These are phyloP conservation scores for Fusarium citri DNA, from an alignment of 2,329 filamentous ascomycete genomes.

Conservation along the genomic window DNA sequence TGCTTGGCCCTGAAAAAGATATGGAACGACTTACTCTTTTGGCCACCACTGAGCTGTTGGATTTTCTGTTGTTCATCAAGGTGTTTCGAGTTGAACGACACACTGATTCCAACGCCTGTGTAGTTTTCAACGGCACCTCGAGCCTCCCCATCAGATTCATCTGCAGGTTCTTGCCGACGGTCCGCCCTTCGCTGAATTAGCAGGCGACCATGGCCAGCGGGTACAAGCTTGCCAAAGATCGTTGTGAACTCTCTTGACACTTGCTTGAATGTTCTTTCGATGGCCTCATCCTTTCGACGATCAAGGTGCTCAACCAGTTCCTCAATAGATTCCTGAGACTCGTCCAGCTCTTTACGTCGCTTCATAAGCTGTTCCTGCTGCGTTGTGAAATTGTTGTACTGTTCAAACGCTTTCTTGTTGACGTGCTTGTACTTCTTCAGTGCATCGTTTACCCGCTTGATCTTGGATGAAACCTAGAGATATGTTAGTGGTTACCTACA, in stretches of 20 bases:
- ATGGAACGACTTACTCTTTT: slow-evolving; percentile 80
- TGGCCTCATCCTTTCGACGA: slow-evolving; percentile 96
- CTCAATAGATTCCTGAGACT: slow-evolving; percentile 87
- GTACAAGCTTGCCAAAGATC: slow-evolving; percentile 95
- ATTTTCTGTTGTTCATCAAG: slow-evolving; percentile 96
- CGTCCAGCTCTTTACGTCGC: slow-evolving; percentile 87
- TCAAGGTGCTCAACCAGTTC: slow-evolving; percentile 93
- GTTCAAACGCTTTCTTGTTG: slow-evolving; percentile 99
- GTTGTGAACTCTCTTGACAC: slow-evolving; percentile 92
- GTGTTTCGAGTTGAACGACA: slow-evolving; percentile 98
- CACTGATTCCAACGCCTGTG: slow-evolving; percentile 93
- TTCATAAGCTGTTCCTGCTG: slow-evolving; percentile 89
- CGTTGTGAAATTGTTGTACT: slow-evolving; percentile 96
- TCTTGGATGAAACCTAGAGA: slow-evolving; percentile 67
- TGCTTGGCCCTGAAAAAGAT: not conserved
- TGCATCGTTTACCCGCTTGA: slow-evolving; percentile 91
- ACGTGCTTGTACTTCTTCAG: slow-evolving; percentile 98
- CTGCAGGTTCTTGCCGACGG: slow-evolving; percentile 64
- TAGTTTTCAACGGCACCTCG: slow-evolving; percentile 90
- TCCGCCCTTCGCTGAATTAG: slow-evolving; percentile 94
- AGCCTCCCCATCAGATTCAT: slow-evolving; percentile 76
- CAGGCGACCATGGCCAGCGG: slow-evolving; percentile 88
- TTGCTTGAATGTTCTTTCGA: slow-evolving; percentile 98
- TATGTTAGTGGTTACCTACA: slow-evolving; percentile 20
- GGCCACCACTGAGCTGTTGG: slow-evolving; percentile 94